Base-by-base conservation (phyloP, 495 filamentous ascomycete genomes). In the Penicillium robsamsonii region DNA sequence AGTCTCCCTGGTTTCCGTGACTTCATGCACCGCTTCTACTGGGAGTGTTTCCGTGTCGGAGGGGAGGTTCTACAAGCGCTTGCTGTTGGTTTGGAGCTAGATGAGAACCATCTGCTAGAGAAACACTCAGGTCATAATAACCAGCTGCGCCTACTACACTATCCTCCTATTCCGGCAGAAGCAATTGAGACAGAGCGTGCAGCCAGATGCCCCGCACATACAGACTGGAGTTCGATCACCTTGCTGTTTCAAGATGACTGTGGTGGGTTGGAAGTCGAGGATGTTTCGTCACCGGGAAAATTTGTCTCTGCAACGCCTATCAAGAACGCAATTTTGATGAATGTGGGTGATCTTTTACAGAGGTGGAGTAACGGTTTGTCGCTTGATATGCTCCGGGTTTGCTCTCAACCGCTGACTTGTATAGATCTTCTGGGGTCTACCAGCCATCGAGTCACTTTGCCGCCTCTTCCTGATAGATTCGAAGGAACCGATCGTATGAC, bases 81-180 rank as follows among this genome's bases (percentile, higher is more conserved):
- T 2, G 81, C 83, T 11, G 53, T 84, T 9, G 81, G 80, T 0
- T 64, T 87, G 15, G 59, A 65, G 8, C 61, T 76, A 12, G 68
- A 74, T 1, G 79, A 83, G 63, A 60, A 78, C 9, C 79, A 81
- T 64, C 74, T 88, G 35, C 52, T 76, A 11, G 64, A 63, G 20
- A 79, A 79, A 46, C 83, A 86, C 55, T 79, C 76, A 11, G 83
- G 81, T 2, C 69, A 81, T 53, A 79, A 83, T 53, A 83, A 84
- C 50, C 86, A 89, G 62, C 70, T 87, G 4, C 78, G 87, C 3
- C 62, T 90, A 13, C 73, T 89, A 11, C 84, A 89, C 60, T 90
- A 90, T 56, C 83, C 86, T 2, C 73, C 81, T 7, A 71, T 88
- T 15, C 75, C 81, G 37, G 76, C 73, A 8, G 61, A 68, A 20